Evolutionary conservation across 2,329 filamentous ascomycete genomes (phyloP), one percentile per base, ranked within the genome.

Genomic region (Alternaria dauci): DNA sequence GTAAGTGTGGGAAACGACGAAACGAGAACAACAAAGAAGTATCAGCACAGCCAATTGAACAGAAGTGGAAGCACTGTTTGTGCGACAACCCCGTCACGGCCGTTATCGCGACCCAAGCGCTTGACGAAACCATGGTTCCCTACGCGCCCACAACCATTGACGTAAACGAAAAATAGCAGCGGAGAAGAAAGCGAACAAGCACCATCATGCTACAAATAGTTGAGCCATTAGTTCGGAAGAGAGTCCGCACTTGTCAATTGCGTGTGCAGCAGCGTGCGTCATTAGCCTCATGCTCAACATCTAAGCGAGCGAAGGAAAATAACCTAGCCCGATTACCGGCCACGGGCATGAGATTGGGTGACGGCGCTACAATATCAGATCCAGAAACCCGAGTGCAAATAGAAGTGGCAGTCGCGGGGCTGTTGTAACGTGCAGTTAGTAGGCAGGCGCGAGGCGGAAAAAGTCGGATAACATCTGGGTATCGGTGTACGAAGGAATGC

Each of bases 211-310:
- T 54, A 52, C 52, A 63, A 36, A 54, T 55, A 43, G 59, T 66
- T 63, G 61, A 60, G 59, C 61, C 62, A 63, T 59, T 63, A 62
- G 57, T 54, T 69, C 65, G 63, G 68, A 70, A 71, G 55, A 67
- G 56, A 61, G 59, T 69, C 67, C 67, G 67, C 67, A 58, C 60
- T 63, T 55, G 57, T 62, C 62, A 62, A 58, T 62, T 50, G 66
- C 56, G 61, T 62, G 61, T 68, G 68, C 70, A 72, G 70, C 64
- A 66, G 63, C 67, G 68, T 70, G 70, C 70, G 62, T 69, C 64
- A 39, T 69, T 71, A 71, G 70, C 67, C 55, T 68, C 63, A 61
- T 67, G 55, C 57, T 47, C 38, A 60, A 65, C 43, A 52, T 54
- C 41, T 72, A 72, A 70, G 70, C 68, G 68, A 72, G 67, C 41